These are phyloP conservation scores for Penicillium sp. DNA, from an alignment of 2,329 filamentous ascomycete genomes.

Conservation along the genomic window DNA sequence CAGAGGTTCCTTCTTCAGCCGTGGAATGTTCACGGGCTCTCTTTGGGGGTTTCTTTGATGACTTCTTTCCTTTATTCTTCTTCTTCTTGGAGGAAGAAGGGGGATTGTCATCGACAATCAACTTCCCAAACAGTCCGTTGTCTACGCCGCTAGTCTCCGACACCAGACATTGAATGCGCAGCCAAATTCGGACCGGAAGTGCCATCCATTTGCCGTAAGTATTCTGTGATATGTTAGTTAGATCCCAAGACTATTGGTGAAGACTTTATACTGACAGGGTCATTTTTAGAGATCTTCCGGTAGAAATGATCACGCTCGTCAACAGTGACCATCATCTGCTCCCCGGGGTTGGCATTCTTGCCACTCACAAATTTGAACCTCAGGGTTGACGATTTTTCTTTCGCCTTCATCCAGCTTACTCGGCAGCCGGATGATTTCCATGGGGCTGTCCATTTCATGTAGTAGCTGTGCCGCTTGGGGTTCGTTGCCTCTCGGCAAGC, in stretches of 20 bases:
- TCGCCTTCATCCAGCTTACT: slow-evolving; percentile 1
- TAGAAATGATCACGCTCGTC: background rate
- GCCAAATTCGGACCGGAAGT: slow-evolving; percentile 2
- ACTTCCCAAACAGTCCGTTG: background rate
- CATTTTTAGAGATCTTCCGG: background rate
- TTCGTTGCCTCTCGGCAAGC: background rate
- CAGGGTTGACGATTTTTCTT: background rate
- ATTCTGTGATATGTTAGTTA: slow-evolving; percentile 1
- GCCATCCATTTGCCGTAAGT: slow-evolving; percentile 2
- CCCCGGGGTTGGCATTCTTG: background rate
- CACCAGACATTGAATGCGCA: background rate
- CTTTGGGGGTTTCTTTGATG: background rate
- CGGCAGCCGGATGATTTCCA: background rate
- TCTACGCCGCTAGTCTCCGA: background rate
- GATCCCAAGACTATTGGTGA: background rate
- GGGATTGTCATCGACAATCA: background rate
- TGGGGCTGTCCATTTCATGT: background rate
- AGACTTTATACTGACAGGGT: background rate
- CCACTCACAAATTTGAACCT: background rate
- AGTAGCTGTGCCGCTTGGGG: background rate
- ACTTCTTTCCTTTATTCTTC: slow-evolving; percentile 3
- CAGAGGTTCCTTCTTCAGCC: background rate
- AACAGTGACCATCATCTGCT: background rate
- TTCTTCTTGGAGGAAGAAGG: background rate
- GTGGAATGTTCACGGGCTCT: background rate